Base-by-base conservation (phyloP, 495 filamentous ascomycete genomes). In the Aspergillus nidulans region DNA sequence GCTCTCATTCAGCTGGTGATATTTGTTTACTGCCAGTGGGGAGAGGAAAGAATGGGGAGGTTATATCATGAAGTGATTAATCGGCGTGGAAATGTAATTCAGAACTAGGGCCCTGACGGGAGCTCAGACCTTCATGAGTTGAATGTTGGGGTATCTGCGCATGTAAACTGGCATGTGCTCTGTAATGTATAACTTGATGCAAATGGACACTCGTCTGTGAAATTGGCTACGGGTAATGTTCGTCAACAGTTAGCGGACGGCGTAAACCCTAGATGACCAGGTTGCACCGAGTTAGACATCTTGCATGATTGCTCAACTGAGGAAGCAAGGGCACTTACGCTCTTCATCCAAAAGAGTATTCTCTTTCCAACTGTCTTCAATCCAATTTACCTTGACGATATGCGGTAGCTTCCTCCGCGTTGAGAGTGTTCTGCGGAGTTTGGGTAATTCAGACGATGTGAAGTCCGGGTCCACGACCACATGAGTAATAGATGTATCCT, bases 311-410 rank as follows among this genome's bases (percentile, higher is more conserved):
- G 10, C 26, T 18, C 3, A 18, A 3, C 23, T 18, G 36, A 44
- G n/a, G 13, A 24, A 19, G 52, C 9, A 13, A 13, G 47, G 15
- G 13, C n/a, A 56, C 62, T 54, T 59, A 64, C 74, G 53, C 46
- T 91, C 89, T 79, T 97, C 94, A 65, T 97, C 91, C 49, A 97
- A 62, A 41, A 88, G 57, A 7, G 92, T 96, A 53, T 77, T 77
- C 68, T 90, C 86, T 54, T 71, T 71, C 89, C 92, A 95, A 61
- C 88, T 87, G 54, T 90, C 82, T 46, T 83, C 77, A 1, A 96
- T 72, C 94, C 94, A 98, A 18, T 76, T 73, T 21, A 73, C 58
- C 1, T 70, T 82, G 12, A 97, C 87, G 21, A 95, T 69, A 60
- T 91, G 77, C 1, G 92, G 90, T 15, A 90, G 58, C 45, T 72